phyloP scores from a whole-genome alignment of 2,329 filamentous ascomycete species.

The Metarhizium anisopliae region DNA sequence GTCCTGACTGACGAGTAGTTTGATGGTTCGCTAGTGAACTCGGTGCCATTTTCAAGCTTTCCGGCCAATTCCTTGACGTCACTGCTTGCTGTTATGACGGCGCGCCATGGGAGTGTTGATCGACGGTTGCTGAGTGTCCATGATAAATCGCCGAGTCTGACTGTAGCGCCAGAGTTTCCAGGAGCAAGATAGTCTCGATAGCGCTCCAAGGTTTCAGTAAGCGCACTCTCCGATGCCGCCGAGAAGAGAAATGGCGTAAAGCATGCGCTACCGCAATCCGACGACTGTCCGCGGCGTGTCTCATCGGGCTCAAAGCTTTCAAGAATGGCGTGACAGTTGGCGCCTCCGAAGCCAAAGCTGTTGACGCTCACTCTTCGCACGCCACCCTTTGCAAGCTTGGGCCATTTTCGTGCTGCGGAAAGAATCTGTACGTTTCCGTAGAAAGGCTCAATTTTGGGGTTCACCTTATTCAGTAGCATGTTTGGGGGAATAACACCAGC shows the following conservation, averaged over 20 bases:
- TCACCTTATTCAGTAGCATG: conserved; percentile 18
- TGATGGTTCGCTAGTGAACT: not conserved
- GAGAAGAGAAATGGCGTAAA: not conserved
- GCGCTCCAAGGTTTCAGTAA: not conserved
- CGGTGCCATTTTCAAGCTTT: not conserved
- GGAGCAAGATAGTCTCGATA: not conserved
- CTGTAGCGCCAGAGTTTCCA: not conserved
- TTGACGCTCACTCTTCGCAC: conserved; percentile 34
- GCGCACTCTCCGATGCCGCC: not conserved
- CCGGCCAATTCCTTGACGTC: not conserved
- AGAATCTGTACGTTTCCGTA: conserved; percentile 14
- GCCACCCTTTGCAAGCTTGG: not conserved
- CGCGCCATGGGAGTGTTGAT: not conserved
- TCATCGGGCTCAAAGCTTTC: not conserved
- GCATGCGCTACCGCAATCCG: not conserved
- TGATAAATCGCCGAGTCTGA: not conserved
- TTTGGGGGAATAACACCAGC: conserved; percentile 20
- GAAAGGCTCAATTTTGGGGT: conserved; percentile 17
- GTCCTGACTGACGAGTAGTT: not conserved
- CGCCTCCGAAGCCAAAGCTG: conserved; percentile 41
- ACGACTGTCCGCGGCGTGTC: not conserved
- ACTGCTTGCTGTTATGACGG: too few relatives aligned
- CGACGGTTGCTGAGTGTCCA: not conserved
- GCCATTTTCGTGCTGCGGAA: conserved; percentile 13
- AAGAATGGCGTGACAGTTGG: conserved; percentile 36